Evolutionary conservation across 345 rosid genomes (phyloP).

Genomic region (Brassica juncea): DNA sequence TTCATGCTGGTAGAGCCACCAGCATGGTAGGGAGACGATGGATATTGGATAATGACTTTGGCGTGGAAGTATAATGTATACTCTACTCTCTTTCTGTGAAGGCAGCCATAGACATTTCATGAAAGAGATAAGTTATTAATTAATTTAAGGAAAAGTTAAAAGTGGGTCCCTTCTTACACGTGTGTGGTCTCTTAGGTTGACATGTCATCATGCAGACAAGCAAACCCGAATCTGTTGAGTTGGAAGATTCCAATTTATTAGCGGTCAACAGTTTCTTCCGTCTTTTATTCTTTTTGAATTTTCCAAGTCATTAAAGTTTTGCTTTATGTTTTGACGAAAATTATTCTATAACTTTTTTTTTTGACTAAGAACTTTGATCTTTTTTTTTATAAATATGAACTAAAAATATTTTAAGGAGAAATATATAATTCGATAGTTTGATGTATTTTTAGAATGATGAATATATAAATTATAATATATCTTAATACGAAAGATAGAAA

Average conservation of each 20-base stretch:
- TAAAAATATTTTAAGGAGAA: neutral
- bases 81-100: neutral
- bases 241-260: slow-evolving; percentile 22
- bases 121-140: neutral
- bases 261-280: slow-evolving; percentile 10
- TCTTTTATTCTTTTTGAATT: neutral
- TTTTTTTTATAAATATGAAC: neutral
- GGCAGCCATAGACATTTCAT: neutral
- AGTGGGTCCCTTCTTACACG: neutral
- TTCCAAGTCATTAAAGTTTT: slow-evolving; percentile 1
- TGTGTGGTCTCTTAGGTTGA: neutral
- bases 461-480: neutral
- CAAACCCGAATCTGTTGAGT: slow-evolving; percentile 23
- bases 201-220: slow-evolving; percentile 25
- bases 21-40: neutral
- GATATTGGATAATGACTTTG: neutral
- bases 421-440: neutral
- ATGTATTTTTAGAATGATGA: neutral
- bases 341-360: neutral
- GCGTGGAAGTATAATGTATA: neutral
- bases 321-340: neutral
- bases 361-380: neutral
- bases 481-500: neutral
- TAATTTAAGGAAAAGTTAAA: neutral
- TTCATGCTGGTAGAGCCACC: neutral